phyloP scores from a whole-genome alignment of 1,139 yeast species.

The Kazachstania sp. region DNA sequence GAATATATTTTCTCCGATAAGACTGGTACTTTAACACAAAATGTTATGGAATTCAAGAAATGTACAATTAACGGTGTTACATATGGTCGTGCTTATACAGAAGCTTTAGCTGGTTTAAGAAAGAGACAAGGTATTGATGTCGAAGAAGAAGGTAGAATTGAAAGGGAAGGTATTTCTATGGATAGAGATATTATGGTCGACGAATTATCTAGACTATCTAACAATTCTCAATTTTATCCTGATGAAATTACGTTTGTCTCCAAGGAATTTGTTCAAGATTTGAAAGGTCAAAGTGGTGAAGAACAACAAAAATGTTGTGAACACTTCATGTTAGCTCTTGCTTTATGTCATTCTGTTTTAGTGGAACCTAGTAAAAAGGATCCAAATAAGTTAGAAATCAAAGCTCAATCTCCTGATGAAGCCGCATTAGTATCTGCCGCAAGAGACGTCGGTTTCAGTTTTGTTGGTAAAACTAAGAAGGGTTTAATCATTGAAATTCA shows the following conservation, averaged over 20 bases:
- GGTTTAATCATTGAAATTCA: constrained; percentile 65
- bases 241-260: constrained; percentile 73
- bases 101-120: constrained; percentile 87
- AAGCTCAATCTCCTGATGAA: constrained; percentile 98
- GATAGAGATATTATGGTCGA: constrained; percentile 64
- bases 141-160: constrained; percentile 55
- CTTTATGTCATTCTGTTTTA: constrained; percentile 86
- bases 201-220: constrained; percentile 36
- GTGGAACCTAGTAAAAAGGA: constrained; percentile 56
- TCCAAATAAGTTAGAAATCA: constrained; percentile 54
- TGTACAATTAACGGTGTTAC: constrained; percentile 78
- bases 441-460: constrained; percentile 81
- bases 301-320: constrained; percentile 58
- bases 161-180: constrained; percentile 50
- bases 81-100: constrained; percentile 93
- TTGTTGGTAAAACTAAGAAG: constrained; percentile 63
- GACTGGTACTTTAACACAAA: constrained; percentile 94
- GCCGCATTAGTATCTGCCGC: constrained; percentile 94
- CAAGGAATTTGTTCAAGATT: constrained; percentile 49
- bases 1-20: constrained; percentile 94
- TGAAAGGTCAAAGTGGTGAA: constrained; percentile 42
- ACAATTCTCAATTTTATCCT: constrained; percentile 52
- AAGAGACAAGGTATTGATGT: constrained; percentile 81
- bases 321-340: constrained; percentile 78
- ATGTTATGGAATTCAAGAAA: constrained; percentile 93